Evolutionary conservation across 805 yeast genomes (phyloP), one percentile per base, ranked within the genome.

Genomic region (Ogataea nitratoaversa): DNA sequence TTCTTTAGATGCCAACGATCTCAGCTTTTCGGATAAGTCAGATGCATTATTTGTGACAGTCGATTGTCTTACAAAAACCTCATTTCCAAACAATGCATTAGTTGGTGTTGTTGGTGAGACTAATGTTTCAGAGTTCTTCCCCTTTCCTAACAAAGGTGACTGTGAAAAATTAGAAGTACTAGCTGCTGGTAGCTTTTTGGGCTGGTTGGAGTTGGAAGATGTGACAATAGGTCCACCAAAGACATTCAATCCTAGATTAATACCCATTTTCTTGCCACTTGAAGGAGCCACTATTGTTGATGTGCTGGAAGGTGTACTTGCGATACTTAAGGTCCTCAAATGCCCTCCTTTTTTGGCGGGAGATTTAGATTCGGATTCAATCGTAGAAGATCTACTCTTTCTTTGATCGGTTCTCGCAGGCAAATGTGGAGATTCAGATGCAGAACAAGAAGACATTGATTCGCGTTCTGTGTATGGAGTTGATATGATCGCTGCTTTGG

Each of bases 1-100:
- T 54, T 84, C 93, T 52, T 81, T 83, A 30, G 76, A 64, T 0
- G 91, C 91, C 33, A 84, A 61, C 8, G 71, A 62, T 45, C 86
- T 69, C 36, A 83, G 60, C 36, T 79, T 74, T 4, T 72, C 76
- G 42, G 76, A 78, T 5, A 81, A 64, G 30, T 70, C 78, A 14
- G 35, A 13, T 29, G 40, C 16, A 22, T 25, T 20, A 2, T 33
- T 35, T 1, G 37, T 37, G 11, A 36, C 36, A 1, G 37, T n/a
- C n/a, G n/a, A n/a, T n/a, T n/a, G n/a, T n/a, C n/a, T n/a, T n/a
- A n/a, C n/a, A n/a, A n/a, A n/a, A n/a, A n/a, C n/a, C n/a, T n/a
- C n/a, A n/a, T n/a, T n/a, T n/a, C n/a, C 11, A 12, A 22, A 20
- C 2, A 28, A 13, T 24, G 23, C 16, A 13, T 14, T 28, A n/a